Evolutionary conservation across 2,329 filamentous ascomycete genomes (phyloP), one percentile per base, ranked within the genome.

Genomic region (Penicillium italicum): DNA sequence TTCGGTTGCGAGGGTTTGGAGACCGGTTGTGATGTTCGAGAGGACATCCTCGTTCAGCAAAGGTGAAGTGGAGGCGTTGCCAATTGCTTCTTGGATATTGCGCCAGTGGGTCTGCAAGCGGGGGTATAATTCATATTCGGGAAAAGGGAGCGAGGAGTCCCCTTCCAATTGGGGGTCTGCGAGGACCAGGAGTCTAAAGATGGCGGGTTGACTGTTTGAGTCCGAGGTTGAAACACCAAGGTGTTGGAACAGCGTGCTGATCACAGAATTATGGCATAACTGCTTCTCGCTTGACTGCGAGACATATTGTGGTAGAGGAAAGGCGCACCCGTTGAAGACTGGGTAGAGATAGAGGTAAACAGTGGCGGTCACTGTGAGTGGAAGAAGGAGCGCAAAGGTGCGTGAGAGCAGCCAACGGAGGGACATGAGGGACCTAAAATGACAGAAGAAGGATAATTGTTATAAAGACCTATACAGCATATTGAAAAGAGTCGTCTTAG

Each of bases 101-200:
- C 37, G 48, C 72, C 72, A 76, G 57, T 78, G 72, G n/a, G 63
- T 62, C 16, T 56, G 58, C 33, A 82, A 55, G 56, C 71, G 75
- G 24, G 74, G 76, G 14, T 74, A 73, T 38, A 73, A 72, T 57
- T 69, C 75, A 71, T 77, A 78, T 26, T 78, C 72, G 0, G 75
- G 71, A 20, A 74, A 69, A 0, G 87, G 88, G 26, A 97, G 86
- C 7, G 90, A 91, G 2, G 88, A 91, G 70, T 96, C 90, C 65
- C 93, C 93, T 76, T 97, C 93, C 51, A 97, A 83, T 72, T 97
- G 93, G 5, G 93, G 93, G 72, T 97, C 93, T 58, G 89, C 93
- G 22, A 97, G 83, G 1, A 91, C 86, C 14, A 97, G 86, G 3
- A 97, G 84, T 55, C 93, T 84, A 68, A 97, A 96, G 0, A 91